phyloP scores from a whole-genome alignment of 805 yeast genomes.

The Ogataea philodendri region DNA sequence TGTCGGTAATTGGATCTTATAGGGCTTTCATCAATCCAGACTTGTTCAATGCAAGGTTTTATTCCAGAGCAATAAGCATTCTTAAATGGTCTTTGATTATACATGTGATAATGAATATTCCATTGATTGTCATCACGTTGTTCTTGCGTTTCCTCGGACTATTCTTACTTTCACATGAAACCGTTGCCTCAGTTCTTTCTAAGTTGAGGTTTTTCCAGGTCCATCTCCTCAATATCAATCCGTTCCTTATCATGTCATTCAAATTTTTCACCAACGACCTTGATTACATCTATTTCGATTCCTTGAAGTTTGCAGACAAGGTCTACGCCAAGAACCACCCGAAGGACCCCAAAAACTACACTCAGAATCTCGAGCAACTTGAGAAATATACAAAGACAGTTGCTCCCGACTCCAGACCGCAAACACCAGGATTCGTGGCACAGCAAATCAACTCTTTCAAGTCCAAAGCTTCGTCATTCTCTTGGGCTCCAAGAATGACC shows the following conservation, averaged over 20 bases:
- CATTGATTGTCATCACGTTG: slow-evolving; percentile 22
- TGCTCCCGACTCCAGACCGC: slow-evolving; percentile 1
- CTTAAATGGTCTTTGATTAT: slow-evolving; percentile 38
- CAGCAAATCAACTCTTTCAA: slow-evolving; percentile 6
- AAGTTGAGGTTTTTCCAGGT: slow-evolving; percentile 34
- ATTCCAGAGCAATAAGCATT: slow-evolving; percentile 36
- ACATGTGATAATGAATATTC: slow-evolving; percentile 36
- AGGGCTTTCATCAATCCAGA: slow-evolving; percentile 46
- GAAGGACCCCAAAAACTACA: slow-evolving; percentile 24
- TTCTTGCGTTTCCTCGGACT: slow-evolving; percentile 25
- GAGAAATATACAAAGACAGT: slow-evolving; percentile 1
- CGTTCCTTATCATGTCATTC: slow-evolving; percentile 38
- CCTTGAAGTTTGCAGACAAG: slow-evolving; percentile 40
- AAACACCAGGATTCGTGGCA: slow-evolving; percentile 5
- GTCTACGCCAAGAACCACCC: slow-evolving; percentile 42
- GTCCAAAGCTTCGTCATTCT: neutral
- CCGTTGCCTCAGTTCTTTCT: slow-evolving; percentile 17
- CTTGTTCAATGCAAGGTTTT: slow-evolving; percentile 36
- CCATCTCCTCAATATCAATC: slow-evolving; percentile 40
- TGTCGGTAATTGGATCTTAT: slow-evolving; percentile 48
- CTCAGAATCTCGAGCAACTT: slow-evolving; percentile 3
- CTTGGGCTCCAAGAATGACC: slow-evolving; percentile 7
- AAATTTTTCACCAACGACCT: slow-evolving; percentile 38
- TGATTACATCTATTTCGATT: slow-evolving; percentile 40
- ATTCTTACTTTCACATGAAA: slow-evolving; percentile 14